A percentile compares a stretch with the other conserved stretches of the same genome.
phyloP scores from a whole-genome alignment of 371 early-diverging fungal species.

The Actinomortierella wolfii region DNA sequence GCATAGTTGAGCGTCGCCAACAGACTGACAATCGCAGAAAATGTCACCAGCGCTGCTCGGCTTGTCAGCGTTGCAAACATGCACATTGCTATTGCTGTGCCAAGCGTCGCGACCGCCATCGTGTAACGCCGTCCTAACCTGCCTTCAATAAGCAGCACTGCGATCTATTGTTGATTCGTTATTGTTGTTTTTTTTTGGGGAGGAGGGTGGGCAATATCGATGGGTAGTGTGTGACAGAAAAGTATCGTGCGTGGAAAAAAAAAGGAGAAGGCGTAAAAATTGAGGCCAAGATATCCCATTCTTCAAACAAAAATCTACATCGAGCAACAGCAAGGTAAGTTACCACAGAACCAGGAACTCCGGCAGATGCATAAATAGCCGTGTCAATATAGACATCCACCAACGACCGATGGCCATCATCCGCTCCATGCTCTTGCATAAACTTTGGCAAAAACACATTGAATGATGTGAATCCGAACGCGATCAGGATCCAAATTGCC shows the following conservation, averaged over 20 bases:
- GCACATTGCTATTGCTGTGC: conserved; percentile 67
- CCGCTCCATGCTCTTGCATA: conserved; percentile 62
- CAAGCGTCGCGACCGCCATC: conserved; percentile 78
- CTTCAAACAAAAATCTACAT: not conserved
- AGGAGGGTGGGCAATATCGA: not conserved
- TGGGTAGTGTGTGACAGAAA: not conserved
- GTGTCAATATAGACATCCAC: conserved; percentile 77
- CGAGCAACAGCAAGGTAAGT: conserved; percentile 10
- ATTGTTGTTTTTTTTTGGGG: not conserved
- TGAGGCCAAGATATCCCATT: not conserved
- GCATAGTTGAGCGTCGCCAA: conserved; percentile 83
- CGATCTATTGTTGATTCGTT: conserved; percentile 49
- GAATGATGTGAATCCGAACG: conserved; percentile 85
- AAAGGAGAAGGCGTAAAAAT: not conserved
- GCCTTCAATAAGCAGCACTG: conserved; percentile 77
- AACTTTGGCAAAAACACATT: conserved; percentile 83
- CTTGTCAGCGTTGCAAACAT: conserved; percentile 64
- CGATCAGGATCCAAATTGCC: conserved; percentile 81
- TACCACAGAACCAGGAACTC: conserved; percentile 83
- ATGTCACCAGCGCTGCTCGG: conserved; percentile 60
- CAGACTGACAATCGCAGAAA: conserved; percentile 71
- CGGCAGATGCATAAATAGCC: conserved; percentile 75
- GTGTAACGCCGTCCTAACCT: conserved; percentile 80
- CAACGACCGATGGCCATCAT: conserved; percentile 47
- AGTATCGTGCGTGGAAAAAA: not conserved